Conservation (phyloP, 768 basidiomycete genomes). For the Myochromella boudieri region DNA sequence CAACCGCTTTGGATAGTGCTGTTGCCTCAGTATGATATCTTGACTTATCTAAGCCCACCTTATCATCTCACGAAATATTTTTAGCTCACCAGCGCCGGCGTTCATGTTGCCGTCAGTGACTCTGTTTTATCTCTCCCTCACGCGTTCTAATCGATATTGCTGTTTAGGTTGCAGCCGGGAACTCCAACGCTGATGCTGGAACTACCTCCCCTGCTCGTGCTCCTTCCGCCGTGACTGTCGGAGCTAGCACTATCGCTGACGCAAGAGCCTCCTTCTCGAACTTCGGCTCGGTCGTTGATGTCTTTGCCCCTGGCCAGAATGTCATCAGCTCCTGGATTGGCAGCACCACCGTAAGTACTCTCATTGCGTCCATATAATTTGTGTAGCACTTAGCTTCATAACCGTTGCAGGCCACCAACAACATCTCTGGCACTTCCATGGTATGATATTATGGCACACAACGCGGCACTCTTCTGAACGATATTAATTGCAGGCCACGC, state of each 20-base stretch:
- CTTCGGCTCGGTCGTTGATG: constrained; percentile 30
- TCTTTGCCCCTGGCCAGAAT: constrained; percentile 33
- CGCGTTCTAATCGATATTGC: background rate
- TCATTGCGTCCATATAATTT: no score
- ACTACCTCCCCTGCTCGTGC: constrained; percentile 8
- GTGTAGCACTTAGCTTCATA: no score
- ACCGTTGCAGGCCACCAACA: constrained; percentile 2
- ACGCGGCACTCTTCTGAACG: background rate
- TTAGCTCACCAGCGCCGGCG: constrained; percentile 24
- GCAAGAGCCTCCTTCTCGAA: constrained; percentile 32
- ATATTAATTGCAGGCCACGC: constrained; percentile 8
- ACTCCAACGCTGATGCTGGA: constrained; percentile 1
- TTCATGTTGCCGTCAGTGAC: constrained; percentile 27
- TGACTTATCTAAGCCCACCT: background rate
- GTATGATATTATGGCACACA: background rate
- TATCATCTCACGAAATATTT: background rate
- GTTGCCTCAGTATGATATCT: constrained; percentile 1
- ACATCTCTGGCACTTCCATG: constrained; percentile 14
- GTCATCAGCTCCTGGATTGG: constrained; percentile 25
- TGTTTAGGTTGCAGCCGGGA: constrained; percentile 14
- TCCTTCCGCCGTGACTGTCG: constrained; percentile 10
- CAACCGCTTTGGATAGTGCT: constrained; percentile 5
- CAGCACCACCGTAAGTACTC: constrained; percentile 11
- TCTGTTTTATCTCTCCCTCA: background rate
- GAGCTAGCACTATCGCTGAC: constrained; percentile 25